Base-by-base conservation (phyloP, 1,284 basidiomycete species). In the Cryptococcus sp. region DNA sequence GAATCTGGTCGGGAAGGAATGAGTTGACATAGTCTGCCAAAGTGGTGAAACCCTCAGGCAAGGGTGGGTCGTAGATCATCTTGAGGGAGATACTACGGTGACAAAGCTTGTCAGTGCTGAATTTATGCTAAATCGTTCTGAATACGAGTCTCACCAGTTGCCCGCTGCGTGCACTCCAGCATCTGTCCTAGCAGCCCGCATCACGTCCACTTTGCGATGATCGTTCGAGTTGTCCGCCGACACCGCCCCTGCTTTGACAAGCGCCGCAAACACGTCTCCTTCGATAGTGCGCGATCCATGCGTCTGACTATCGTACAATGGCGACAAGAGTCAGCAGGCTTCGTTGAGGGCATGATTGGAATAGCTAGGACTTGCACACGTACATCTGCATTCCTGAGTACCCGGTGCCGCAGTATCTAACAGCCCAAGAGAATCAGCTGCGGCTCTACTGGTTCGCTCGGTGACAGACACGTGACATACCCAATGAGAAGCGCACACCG, bases 81-180 rank as follows among this genome's bases (percentile, higher is more conserved):
- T 96, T 97, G 76, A 96, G 83, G 8, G 91, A 91, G 16, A 97
- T 72, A 17, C 74, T 77, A 59, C 17, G 3, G 13, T 39, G 19
- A 39, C n/a, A 39, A 15, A 15, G 15, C 15, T 15, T 23, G 38
- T 41, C 50, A 23, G 72, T 8, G 19, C 22, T 16, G 87, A 27
- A 93, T 42, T 20, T 39, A 20, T 0, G 40, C 15, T 5, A 13
- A 10, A 64, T 71, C 66, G 46, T 35, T 35, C 31, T 35, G 31
- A 10, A 2, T 5, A 13, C 31, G 13, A 35, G 31, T 31, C 31
- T 35, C 31, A 77, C 75, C 71, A 82, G 74, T 99, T 99, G 13
- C 94, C 91, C 7, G 93, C 94, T 5, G 96, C 96, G 73, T 98
- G 94, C 5, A 99, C 96, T 19, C 96, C 96, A 1, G 94, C 90